Base-by-base conservation (phyloP, 768 basidiomycete species). In the Phaffia australis region DNA sequence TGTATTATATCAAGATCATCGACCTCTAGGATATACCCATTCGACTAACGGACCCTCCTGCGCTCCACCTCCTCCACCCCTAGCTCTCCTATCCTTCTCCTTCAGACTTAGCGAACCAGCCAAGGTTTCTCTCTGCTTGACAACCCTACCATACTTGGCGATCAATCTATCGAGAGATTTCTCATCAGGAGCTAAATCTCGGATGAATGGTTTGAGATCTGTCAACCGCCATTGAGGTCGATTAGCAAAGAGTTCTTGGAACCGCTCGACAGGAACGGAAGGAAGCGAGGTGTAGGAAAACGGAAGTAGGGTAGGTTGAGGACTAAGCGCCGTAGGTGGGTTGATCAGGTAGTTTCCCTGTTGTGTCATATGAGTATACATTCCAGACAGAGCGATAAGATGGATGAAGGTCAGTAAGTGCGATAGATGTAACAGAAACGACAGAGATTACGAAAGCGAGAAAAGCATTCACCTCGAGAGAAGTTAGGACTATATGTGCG, bases 161-260 rank as follows among this genome's bases (percentile, higher is more conserved):
- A 95, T 77, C 69, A 94, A 74, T 74, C 86, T 90, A 74, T 98
- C 93, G 50, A 88, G 81, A 73, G 89, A 89, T 76, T 95, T 94
- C 9, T 79, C 77, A 73, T 89, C 85, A n/a, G 91, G 48, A 0
- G 86, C 86, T 64, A 95, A 84, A 69, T 90, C 90, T 7, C 79
- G 76, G 16, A 98, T 78, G 77, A 93, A 98, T 4, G 87, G 88
- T 30, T 78, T 77, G 68, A 97, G 87, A 21, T 93, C 89, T 16
- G 87, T 84, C 7, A 80, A 81, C 72, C 81, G 84, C 89, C 90
- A 92, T 47, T 71, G 68, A 1, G 75, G 46, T 15, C 74, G 70
- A 11, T 75, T 74, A 49, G 89, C 79, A 80, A 99, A 99, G 19
- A 98, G 82, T 69, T 94, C 89, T 16, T 82, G 76, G 77, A 98